Conservation (phyloP, 192 early-diverging fungal species). For the Radiomyces spectabilis region DNA sequence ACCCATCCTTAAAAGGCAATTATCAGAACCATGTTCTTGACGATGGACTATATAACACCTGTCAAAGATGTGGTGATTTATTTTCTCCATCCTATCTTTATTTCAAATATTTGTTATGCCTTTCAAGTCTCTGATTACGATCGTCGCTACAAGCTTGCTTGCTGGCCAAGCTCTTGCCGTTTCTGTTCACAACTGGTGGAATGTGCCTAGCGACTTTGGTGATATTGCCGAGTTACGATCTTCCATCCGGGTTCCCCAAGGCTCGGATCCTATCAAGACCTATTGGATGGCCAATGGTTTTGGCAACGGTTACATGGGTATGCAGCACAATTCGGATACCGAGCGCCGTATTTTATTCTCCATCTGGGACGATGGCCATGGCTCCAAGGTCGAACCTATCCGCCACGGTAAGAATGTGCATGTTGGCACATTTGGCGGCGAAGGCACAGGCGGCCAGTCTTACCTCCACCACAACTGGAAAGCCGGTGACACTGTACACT, state of each 20-base stretch:
- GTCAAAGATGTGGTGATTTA: no score
- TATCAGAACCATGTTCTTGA: no score
- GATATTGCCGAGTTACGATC: background rate
- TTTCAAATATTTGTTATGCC: no score
- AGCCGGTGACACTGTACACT: background rate
- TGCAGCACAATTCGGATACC: slow-evolving; percentile 10
- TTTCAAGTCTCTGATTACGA: no score
- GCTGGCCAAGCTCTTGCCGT: no score
- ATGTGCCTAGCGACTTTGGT: background rate
- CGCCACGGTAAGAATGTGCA: background rate
- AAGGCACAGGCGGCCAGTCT: slow-evolving; percentile 13
- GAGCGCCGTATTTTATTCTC: slow-evolving; percentile 5
- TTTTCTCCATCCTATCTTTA: no score
- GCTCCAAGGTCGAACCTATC: background rate
- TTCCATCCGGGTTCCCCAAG: slow-evolving; percentile 4
- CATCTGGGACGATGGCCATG: slow-evolving; percentile 10
- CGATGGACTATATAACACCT: no score
- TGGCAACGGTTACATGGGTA: slow-evolving; percentile 12
- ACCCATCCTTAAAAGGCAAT: no score
- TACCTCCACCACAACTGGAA: slow-evolving; percentile 2
- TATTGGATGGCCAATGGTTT: slow-evolving; percentile 13
- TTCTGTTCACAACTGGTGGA: slow-evolving; percentile 6
- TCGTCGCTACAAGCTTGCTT: no score
- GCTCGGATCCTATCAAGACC: slow-evolving; percentile 8
- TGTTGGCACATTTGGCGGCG: slow-evolving; percentile 6